phyloP scores from a whole-genome alignment of 257 asterid species.

The Paraleonurus japonicus region DNA sequence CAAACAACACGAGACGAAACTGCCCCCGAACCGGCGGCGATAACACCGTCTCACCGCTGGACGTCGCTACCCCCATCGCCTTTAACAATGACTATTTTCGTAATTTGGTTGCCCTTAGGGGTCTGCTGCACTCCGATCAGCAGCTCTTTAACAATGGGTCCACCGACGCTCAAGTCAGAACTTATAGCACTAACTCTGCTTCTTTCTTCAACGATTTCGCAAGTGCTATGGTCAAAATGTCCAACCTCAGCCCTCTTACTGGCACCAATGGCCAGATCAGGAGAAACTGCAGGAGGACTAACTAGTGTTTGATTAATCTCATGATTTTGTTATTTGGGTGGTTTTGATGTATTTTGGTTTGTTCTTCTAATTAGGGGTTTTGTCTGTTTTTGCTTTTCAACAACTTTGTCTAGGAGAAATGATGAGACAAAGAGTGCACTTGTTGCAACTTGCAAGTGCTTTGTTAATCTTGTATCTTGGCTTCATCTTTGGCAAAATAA shows the following conservation, averaged over 20 bases:
- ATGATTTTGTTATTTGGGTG: background rate
- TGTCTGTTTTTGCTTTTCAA: background rate
- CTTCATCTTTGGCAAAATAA: background rate
- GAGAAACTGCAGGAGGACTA: slow-evolving; percentile 52
- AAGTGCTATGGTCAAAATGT: slow-evolving; percentile 70
- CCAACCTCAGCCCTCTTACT: slow-evolving; percentile 61
- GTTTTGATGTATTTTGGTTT: background rate
- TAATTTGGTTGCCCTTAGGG: slow-evolving; percentile 38
- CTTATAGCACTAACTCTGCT: slow-evolving; percentile 42
- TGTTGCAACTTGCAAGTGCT: background rate
- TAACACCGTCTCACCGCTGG: slow-evolving; percentile 46
- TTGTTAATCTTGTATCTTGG: background rate
- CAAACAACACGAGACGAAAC: slow-evolving; percentile 29
- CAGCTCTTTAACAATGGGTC: slow-evolving; percentile 60
- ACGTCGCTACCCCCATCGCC: slow-evolving; percentile 26
- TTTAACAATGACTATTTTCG: slow-evolving; percentile 57
- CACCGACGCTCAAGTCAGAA: slow-evolving; percentile 55
- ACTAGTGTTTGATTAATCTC: slow-evolving; percentile 19
- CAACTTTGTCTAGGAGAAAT: background rate
- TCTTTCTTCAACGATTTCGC: slow-evolving; percentile 61
- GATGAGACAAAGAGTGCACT: background rate
- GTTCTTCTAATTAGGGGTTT: too few species aligned
- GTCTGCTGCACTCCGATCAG: slow-evolving; percentile 70
- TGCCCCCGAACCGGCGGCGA: slow-evolving; percentile 59
- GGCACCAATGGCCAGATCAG: slow-evolving; percentile 68